Conservation (phyloP, 148 eudicot genomes). For the Rhododendron molle region DNA sequence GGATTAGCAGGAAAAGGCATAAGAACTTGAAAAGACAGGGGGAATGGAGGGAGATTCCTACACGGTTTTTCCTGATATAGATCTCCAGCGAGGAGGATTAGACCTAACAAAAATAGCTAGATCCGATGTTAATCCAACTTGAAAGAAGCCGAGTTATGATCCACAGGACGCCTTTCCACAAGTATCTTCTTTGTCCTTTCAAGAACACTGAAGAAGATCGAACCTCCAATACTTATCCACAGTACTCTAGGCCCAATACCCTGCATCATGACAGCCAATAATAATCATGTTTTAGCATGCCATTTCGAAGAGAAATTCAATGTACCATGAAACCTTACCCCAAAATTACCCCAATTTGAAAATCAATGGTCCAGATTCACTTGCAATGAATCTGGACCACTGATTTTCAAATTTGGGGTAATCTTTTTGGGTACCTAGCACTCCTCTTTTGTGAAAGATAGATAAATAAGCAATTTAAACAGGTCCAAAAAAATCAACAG, state of each 20-base stretch:
- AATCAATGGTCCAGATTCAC: too few species aligned
- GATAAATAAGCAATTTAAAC: background rate
- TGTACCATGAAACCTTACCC: too few species aligned
- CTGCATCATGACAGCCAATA: conserved; percentile 33
- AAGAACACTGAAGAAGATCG: conserved; percentile 79
- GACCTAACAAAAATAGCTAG: background rate
- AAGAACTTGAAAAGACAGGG: background rate
- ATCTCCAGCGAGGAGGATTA: background rate
- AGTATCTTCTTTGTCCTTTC: conserved; percentile 70
- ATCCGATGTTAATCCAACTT: conserved; percentile 26
- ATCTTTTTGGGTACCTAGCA: too few species aligned
- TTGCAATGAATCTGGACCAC: too few species aligned
- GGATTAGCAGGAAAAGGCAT: background rate
- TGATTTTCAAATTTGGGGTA: too few species aligned
- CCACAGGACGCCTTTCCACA: conserved; percentile 28
- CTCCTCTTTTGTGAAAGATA: background rate
- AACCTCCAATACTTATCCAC: conserved; percentile 90
- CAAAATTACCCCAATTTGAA: too few species aligned
- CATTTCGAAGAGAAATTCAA: background rate
- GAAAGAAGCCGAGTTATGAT: conserved; percentile 9
- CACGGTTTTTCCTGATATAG: background rate
- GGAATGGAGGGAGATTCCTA: background rate
- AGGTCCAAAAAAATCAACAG: background rate
- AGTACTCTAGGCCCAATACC: conserved; percentile 80
- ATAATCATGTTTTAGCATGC: background rate